Evolutionary conservation across 1,139 yeast genomes (phyloP).

Genomic region (Wickerhamiella infanticola): DNA sequence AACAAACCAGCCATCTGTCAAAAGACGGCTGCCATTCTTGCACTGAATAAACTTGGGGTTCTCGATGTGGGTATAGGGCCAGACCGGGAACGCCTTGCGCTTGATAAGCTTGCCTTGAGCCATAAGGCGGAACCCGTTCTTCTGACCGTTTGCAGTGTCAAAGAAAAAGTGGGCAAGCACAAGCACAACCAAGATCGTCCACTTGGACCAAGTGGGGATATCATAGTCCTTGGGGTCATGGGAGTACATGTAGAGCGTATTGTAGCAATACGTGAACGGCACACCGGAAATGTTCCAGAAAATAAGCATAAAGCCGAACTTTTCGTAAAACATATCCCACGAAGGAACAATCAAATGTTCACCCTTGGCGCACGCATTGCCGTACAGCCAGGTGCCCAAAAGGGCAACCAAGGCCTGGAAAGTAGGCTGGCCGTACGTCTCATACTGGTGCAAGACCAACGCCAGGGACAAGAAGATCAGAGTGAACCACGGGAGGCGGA

Average conservation of each 20-base stretch:
- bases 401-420: constrained; percentile 62
- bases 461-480: constrained; percentile 66
- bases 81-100: constrained; percentile 84
- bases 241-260: constrained; percentile 66
- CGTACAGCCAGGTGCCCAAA: constrained; percentile 84
- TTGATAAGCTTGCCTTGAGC: constrained; percentile 62
- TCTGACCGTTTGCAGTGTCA: constrained; percentile 90
- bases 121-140: constrained; percentile 79
- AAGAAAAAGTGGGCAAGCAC: constrained; percentile 74
- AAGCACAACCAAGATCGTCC: constrained; percentile 39
- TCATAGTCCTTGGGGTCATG: constrained; percentile 72
- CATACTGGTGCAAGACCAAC: constrained; percentile 63
- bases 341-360: constrained; percentile 95
- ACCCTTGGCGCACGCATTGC: constrained; percentile 94
- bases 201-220: constrained; percentile 49
- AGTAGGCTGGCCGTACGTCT: constrained; percentile 60
- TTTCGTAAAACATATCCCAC: constrained; percentile 99
- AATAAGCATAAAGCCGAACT: constrained; percentile 92
- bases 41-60: constrained; percentile 78
- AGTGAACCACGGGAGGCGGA: constrained; percentile 92
- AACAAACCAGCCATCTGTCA: constrained; percentile 88
- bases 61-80: constrained; percentile 67
- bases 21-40: constrained; percentile 64
- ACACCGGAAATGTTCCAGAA: constrained; percentile 99
- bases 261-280: constrained; percentile 93